Percentiles rank a stretch among this genome's conserved stretches.
Conservation (phyloP, 2,329 filamentous ascomycete genomes). For the Colletotrichum sp. region DNA sequence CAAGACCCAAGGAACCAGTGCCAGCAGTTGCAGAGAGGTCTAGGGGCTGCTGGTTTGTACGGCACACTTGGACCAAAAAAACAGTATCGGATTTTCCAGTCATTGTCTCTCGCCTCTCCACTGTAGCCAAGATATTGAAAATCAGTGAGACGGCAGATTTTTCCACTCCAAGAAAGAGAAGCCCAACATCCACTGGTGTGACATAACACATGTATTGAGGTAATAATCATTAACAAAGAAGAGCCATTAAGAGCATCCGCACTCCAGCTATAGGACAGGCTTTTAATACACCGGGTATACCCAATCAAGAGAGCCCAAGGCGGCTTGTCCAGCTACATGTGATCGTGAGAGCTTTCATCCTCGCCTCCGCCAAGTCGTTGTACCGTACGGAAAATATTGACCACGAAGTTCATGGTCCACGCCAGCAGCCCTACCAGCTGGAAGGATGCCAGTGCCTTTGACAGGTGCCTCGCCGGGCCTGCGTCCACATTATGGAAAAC, state of each 20-base stretch:
- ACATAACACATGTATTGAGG: neutral
- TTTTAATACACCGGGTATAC: conserved; percentile 20
- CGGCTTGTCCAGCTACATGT: neutral
- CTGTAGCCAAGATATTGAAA: neutral
- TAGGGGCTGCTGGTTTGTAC: neutral
- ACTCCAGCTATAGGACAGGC: conserved; percentile 15
- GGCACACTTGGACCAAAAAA: neutral
- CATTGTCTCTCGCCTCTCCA: neutral
- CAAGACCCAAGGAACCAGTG: neutral
- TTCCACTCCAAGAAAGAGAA: neutral
- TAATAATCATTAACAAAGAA: neutral
- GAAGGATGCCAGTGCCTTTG: conserved; percentile 76
- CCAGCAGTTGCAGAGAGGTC: neutral
- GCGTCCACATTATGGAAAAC: conserved; percentile 56
- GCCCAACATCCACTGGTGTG: neutral
- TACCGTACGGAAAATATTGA: conserved; percentile 79
- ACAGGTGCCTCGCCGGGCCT: conserved; percentile 45
- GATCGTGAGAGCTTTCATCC: conserved; percentile 33
- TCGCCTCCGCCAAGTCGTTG: conserved; percentile 64
- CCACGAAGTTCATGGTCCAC: conserved; percentile 90
- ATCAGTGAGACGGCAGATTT: neutral
- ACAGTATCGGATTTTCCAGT: neutral
- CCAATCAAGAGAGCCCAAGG: neutral
- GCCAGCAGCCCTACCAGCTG: conserved; percentile 82
- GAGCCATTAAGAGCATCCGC: neutral